Evolutionary conservation across 2,329 filamentous ascomycete genomes (phyloP).

Genomic region (Cytospora mali): DNA sequence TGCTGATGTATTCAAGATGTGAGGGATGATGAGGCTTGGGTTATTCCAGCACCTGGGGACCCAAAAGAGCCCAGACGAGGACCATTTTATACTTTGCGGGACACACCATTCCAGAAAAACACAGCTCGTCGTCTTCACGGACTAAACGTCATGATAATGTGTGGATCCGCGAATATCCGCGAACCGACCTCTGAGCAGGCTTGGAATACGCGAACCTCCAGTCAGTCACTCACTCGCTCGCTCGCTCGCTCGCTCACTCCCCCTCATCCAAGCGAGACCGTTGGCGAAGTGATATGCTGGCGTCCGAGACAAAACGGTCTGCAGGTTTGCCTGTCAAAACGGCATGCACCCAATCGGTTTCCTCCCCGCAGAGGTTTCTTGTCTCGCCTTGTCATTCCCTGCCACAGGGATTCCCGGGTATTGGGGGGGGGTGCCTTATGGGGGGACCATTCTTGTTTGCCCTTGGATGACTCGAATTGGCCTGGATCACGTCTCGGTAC

Average conservation of each 20-base stretch:
- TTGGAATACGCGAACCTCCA: neutral
- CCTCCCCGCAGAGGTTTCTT: neutral
- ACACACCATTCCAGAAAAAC: neutral
- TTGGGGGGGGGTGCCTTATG: no score
- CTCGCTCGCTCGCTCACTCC: neutral
- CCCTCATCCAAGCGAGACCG: slow-evolving; percentile 21
- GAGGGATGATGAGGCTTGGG: neutral
- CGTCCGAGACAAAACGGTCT: slow-evolving; percentile 23
- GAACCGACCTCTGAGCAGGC: neutral
- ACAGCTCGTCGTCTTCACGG: neutral
- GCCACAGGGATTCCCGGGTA: no score
- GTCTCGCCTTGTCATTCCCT: slow-evolving; percentile 6
- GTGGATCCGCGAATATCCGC: neutral
- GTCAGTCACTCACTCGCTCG: no score
- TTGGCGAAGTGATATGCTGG: slow-evolving; percentile 20
- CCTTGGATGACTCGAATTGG: slow-evolving; percentile 4
- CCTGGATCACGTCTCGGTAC: slow-evolving; percentile 23
- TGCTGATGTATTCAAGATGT: neutral
- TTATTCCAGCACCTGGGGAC: neutral
- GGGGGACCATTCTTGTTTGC: neutral
- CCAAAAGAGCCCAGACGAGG: neutral
- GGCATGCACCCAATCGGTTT: slow-evolving; percentile 20
- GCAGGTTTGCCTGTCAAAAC: slow-evolving; percentile 23
- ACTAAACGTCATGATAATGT: neutral
- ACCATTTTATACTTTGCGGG: neutral